Evolutionary conservation across 129 eudicot genomes (phyloP).

Genomic region (Centella asiatica): DNA sequence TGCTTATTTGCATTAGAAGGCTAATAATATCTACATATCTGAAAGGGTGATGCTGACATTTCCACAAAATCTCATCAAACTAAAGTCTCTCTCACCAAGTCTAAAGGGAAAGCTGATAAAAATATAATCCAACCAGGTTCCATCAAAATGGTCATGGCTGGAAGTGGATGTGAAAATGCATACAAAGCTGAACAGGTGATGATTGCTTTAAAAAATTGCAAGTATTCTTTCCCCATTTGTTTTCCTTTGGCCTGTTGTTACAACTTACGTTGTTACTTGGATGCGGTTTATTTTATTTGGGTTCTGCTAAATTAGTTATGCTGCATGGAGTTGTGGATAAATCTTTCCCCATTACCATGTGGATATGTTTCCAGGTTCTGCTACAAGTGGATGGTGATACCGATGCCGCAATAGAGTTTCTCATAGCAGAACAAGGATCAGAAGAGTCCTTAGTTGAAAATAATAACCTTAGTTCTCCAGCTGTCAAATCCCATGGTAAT

Average conservation of each 20-base stretch:
- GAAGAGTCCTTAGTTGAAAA: conserved; percentile 35
- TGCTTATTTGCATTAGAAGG: conserved; percentile 17
- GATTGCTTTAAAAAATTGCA: background rate
- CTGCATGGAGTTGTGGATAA: background rate
- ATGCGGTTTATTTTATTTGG: background rate
- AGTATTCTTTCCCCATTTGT: background rate
- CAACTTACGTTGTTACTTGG: background rate
- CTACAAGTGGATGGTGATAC: conserved; percentile 61
- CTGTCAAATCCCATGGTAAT: conserved; percentile 47
- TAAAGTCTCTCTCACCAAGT: conserved; percentile 36
- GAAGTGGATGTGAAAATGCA: conserved; percentile 72
- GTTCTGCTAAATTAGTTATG: background rate
- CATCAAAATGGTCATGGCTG: conserved; percentile 55
- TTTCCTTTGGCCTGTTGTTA: background rate
- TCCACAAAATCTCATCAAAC: conserved; percentile 58
- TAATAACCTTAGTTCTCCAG: conserved; percentile 20
- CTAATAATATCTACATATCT: conserved; percentile 31
- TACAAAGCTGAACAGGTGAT: conserved; percentile 61
- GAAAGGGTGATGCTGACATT: conserved; percentile 85
- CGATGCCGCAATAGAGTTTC: conserved; percentile 78
- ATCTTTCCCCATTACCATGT: background rate
- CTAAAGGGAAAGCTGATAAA: conserved; percentile 27
- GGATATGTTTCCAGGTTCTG: conserved; percentile 40
- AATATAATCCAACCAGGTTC: conserved; percentile 31
- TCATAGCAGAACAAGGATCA: conserved; percentile 60